These are phyloP conservation scores for Actinidia arguta DNA, from an alignment of 179 eudicot genomes.

Conservation along the genomic window DNA sequence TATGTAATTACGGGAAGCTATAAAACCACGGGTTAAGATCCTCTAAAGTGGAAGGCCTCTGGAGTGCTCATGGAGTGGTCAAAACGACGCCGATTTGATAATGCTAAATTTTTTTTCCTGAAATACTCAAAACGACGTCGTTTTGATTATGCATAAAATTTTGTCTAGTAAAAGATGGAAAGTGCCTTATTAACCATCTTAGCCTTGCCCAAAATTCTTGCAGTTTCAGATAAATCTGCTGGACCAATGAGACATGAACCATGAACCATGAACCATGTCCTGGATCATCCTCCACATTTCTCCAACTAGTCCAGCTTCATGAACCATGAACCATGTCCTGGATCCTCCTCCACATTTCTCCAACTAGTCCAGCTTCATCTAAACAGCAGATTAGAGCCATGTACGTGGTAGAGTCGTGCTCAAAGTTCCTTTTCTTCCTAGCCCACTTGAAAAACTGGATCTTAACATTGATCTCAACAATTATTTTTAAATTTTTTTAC, in stretches of 20 bases:
- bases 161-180: slow-evolving; percentile 77
- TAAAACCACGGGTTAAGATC: too few species aligned
- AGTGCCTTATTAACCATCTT: slow-evolving; percentile 93
- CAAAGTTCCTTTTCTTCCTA: slow-evolving; percentile 83
- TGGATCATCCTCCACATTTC: too few species aligned
- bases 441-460: slow-evolving; percentile 94
- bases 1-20: too few species aligned
- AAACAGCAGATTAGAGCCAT: slow-evolving; percentile 77
- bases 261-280: too few species aligned
- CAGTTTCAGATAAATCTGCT: slow-evolving; percentile 68
- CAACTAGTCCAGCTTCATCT: slow-evolving; percentile 67
- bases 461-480: slow-evolving; percentile 79
- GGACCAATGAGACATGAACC: slow-evolving; percentile 65
- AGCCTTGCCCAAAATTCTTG: slow-evolving; percentile 72
- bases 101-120: too few species aligned
- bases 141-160: too few species aligned
- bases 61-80: too few species aligned
- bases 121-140: too few species aligned
- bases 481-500: slow-evolving; percentile 75
- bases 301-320: too few species aligned
- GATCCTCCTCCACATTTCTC: slow-evolving; percentile 87
- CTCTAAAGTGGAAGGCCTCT: too few species aligned
- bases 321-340: slow-evolving; percentile 82
- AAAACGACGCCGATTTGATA: too few species aligned
- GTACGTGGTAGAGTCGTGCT: slow-evolving; percentile 84